phyloP scores from a whole-genome alignment of 2,329 filamentous ascomycete species.

The Phyllosticta ampelicida region DNA sequence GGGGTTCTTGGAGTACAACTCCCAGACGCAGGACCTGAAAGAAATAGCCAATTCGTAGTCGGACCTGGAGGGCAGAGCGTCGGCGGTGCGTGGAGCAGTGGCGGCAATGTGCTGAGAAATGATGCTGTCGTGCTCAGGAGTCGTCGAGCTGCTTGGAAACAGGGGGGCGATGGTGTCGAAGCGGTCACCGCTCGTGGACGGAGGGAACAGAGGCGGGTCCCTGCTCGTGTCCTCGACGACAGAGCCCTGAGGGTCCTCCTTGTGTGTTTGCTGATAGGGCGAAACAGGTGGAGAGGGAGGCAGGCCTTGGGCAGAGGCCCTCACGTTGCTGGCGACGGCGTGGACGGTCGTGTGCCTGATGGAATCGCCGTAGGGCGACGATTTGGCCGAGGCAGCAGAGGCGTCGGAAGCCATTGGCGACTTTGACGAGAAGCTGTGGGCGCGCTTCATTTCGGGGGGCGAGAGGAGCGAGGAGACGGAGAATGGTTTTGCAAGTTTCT shows the following conservation, averaged over 20 bases:
- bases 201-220: conserved; percentile 27
- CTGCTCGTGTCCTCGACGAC: conserved; percentile 20
- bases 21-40: conserved; percentile 23
- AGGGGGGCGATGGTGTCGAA: conserved; percentile 21
- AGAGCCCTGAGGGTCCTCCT: conserved; percentile 24
- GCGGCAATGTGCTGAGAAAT: conserved; percentile 25
- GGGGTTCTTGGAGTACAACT: conserved; percentile 36
- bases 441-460: conserved; percentile 30
- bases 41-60: conserved; percentile 27
- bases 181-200: conserved; percentile 18
- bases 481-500: conserved; percentile 5
- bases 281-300: conserved; percentile 29
- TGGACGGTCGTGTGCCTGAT: conserved; percentile 11
- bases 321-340: conserved; percentile 18
- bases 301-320: conserved; percentile 15
- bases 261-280: conserved; percentile 25
- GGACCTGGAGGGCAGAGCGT: conserved; percentile 23
- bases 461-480: conserved; percentile 23
- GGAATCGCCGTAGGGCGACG: conserved; percentile 16
- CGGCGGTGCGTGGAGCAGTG: conserved; percentile 12
- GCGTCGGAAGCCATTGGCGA: conserved; percentile 18
- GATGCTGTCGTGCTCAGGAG: conserved; percentile 11
- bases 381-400: conserved; percentile 11
- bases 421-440: conserved; percentile 25
- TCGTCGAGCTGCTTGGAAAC: conserved; percentile 17